Conservation (phyloP, 305 asterid genomes). For the Fraxinus xanthoxyloides region DNA sequence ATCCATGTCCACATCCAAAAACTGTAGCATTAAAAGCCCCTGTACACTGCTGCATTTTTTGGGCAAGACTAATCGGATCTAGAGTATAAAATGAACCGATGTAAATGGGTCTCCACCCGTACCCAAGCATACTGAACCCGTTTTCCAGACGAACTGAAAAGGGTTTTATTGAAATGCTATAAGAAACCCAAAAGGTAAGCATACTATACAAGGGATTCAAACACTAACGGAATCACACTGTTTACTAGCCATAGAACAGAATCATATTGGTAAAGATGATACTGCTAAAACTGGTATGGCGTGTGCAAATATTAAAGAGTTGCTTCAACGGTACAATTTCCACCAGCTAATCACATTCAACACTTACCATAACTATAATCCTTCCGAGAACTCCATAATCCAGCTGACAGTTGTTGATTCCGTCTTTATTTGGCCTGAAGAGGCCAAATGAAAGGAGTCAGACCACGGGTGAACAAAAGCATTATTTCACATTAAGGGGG, state of each 20-base stretch:
- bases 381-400: not conserved
- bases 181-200: not conserved
- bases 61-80: not conserved
- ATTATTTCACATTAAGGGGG: not conserved
- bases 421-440: not conserved
- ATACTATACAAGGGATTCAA: not conserved
- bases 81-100: not conserved
- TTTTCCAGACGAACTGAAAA: not conserved
- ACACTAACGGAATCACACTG: not conserved
- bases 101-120: not conserved
- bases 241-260: not conserved
- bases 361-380: not conserved
- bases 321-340: not conserved
- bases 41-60: not conserved
- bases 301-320: not conserved
- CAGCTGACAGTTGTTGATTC: not conserved
- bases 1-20: not conserved
- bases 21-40: not conserved
- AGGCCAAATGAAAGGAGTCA: not conserved
- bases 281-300: not conserved
- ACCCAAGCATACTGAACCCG: not conserved
- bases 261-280: not conserved
- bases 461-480: not conserved
- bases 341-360: not conserved
- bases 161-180: not conserved